phyloP scores from a whole-genome alignment of 805 yeast genomes.

The Candida oleophila region DNA sequence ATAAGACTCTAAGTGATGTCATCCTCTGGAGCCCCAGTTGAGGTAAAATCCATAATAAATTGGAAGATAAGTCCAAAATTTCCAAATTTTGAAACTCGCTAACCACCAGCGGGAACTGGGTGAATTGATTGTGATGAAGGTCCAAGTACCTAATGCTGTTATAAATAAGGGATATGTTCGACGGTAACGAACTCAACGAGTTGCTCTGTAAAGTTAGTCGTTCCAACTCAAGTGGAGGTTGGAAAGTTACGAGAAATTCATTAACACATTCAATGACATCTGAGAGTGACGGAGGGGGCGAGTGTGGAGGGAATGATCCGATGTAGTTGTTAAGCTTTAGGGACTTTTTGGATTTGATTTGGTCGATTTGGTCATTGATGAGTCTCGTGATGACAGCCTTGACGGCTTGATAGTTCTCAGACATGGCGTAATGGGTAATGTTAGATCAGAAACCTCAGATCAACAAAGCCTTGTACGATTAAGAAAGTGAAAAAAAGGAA shows the following conservation, averaged over 20 bases:
- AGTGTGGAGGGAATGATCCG: conserved; percentile 3
- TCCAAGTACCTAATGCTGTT: conserved; percentile 56
- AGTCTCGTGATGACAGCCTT: conserved; percentile 13
- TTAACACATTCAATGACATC: conserved; percentile 22
- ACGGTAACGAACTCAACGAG: conserved; percentile 46
- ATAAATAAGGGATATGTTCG: conserved; percentile 42
- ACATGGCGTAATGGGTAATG: conserved; percentile 2
- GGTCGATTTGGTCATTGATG: conserved; percentile 24
- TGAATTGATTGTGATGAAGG: conserved; percentile 58
- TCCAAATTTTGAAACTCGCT: conserved; percentile 46
- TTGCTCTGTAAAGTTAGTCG: conserved; percentile 58
- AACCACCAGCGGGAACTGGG: conserved; percentile 50
- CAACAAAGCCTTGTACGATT: not conserved
- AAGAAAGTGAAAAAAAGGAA: not conserved
- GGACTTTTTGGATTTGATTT: conserved; percentile 16
- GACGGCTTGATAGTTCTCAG: conserved; percentile 10
- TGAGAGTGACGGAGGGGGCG: conserved; percentile 8
- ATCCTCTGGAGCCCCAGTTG: conserved; percentile 36
- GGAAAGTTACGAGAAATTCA: conserved; percentile 20
- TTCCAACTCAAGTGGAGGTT: conserved; percentile 36
- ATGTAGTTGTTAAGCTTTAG: conserved; percentile 17
- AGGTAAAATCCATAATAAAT: conserved; percentile 51
- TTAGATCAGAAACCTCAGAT: not conserved
- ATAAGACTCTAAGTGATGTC: conserved; percentile 52
- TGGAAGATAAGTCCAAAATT: conserved; percentile 63